phyloP scores from a whole-genome alignment of 2,329 filamentous ascomycete species.

The Penicillium sp. region DNA sequence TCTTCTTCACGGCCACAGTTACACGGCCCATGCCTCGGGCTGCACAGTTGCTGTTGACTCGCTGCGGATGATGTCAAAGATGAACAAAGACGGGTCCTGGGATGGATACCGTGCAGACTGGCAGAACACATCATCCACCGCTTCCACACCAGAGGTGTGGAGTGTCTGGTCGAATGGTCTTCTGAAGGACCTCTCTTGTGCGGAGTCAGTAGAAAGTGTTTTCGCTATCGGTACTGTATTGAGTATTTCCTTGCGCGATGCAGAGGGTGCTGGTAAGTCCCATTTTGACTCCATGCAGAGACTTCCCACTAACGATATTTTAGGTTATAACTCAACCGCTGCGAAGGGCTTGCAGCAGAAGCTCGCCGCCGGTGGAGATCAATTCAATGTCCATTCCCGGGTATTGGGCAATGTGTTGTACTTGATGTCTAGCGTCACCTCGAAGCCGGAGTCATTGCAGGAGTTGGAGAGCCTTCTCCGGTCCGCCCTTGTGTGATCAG shows the following conservation, averaged over 20 bases:
- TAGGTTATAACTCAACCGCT: conserved; percentile 59
- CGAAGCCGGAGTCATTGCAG: conserved; percentile 42
- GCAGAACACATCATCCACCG: conserved; percentile 19
- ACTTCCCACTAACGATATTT: neutral
- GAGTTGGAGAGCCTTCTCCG: conserved; percentile 44
- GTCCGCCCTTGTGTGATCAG: conserved; percentile 29
- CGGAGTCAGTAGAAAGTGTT: conserved; percentile 59
- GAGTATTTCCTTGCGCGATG: conserved; percentile 60
- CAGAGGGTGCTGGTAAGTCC: conserved; percentile 45
- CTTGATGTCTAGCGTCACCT: conserved; percentile 59
- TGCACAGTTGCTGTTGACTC: conserved; percentile 75
- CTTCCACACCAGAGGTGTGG: conserved; percentile 51
- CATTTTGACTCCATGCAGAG: neutral
- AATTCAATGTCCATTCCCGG: conserved; percentile 57
- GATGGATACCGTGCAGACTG: conserved; percentile 55
- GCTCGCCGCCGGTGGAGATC: conserved; percentile 42
- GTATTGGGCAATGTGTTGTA: conserved; percentile 63
- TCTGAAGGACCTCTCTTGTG: conserved; percentile 59
- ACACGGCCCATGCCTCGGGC: conserved; percentile 80
- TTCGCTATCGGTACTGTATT: conserved; percentile 76
- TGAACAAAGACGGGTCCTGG: conserved; percentile 62
- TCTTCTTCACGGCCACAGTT: conserved; percentile 80
- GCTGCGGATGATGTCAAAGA: conserved; percentile 58
- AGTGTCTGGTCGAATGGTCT: conserved; percentile 69
- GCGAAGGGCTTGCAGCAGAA: conserved; percentile 54